A percentile compares a stretch with the other conserved stretches of the same genome.
Conservation (phyloP, 805 yeast genomes). For the Metahyphopichia silvanorum region DNA sequence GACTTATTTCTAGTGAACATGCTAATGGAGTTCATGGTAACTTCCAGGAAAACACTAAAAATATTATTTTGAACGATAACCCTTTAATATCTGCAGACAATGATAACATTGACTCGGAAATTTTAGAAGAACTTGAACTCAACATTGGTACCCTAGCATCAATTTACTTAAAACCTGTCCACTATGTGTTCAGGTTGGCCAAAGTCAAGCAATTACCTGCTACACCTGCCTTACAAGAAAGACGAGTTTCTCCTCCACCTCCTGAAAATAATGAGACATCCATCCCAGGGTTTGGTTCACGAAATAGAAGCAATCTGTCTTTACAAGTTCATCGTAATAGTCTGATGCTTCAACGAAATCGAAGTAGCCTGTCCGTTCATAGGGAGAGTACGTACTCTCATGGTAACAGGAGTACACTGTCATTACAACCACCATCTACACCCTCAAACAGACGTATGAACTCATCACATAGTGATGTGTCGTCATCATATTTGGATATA, state of each 20-base stretch:
- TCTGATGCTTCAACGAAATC: too few relatives aligned
- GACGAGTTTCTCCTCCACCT: constrained; percentile 9
- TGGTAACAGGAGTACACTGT: background rate
- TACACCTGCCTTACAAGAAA: constrained; percentile 42
- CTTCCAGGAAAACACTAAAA: constrained; percentile 35
- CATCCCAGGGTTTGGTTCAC: constrained; percentile 3
- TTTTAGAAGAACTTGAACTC: constrained; percentile 78
- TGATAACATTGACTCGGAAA: constrained; percentile 64
- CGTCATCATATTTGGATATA: constrained; percentile 1
- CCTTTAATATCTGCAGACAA: constrained; percentile 67
- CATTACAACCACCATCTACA: constrained; percentile 1
- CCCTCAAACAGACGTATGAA: background rate
- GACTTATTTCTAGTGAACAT: constrained; percentile 52
- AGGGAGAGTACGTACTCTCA: too few relatives aligned
- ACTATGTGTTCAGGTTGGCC: constrained; percentile 70
- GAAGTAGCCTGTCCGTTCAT: too few relatives aligned
- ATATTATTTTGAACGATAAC: constrained; percentile 54
- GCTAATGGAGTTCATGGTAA: constrained; percentile 39
- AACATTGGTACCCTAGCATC: constrained; percentile 82
- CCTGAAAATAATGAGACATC: constrained; percentile 2
- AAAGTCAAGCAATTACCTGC: constrained; percentile 47
- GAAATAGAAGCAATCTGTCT: constrained; percentile 3
- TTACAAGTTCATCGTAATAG: too few relatives aligned
- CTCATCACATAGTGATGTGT: background rate
- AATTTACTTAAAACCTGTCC: constrained; percentile 78